phyloP scores from a whole-genome alignment of 805 yeast genomes.

The Metschnikowia baotianmanensis region DNA sequence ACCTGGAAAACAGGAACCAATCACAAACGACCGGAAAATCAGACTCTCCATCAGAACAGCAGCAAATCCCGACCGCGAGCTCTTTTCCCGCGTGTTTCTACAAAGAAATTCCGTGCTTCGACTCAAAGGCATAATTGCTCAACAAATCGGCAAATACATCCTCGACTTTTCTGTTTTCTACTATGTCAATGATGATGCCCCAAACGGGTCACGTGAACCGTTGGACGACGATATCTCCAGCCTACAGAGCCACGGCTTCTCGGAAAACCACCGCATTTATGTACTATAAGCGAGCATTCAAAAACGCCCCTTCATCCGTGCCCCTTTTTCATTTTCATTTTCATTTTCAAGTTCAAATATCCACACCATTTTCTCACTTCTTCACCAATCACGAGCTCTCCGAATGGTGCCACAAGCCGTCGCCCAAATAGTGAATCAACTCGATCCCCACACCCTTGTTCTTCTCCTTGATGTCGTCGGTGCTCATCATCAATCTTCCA shows the following conservation, averaged over 20 bases:
- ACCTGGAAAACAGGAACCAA: not conserved
- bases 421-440: conserved; percentile 79
- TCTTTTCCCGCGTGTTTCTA: conserved; percentile 22
- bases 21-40: conserved; percentile 6
- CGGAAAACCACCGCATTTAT: conserved; percentile 23
- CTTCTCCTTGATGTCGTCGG: conserved; percentile 77
- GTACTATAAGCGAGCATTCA: not conserved
- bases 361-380: not conserved
- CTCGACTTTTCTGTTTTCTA: conserved; percentile 27
- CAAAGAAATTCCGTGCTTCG: conserved; percentile 28
- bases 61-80: not conserved
- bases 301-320: not conserved
- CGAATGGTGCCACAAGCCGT: conserved; percentile 75
- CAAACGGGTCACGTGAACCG: conserved; percentile 15
- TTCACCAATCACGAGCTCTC: conserved; percentile 22
- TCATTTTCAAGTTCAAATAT: not conserved
- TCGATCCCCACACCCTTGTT: conserved; percentile 93
- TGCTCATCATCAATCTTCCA: conserved; percentile 84
- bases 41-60: conserved; percentile 4
- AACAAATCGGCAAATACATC: conserved; percentile 18
- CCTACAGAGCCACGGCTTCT: conserved; percentile 25
- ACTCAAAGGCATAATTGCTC: conserved; percentile 34
- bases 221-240: conserved; percentile 30
- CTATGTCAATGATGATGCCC: conserved; percentile 21
- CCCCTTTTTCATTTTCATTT: not conserved